Evolutionary conservation across 2,329 filamentous ascomycete genomes (phyloP), one percentile per base, ranked within the genome.

Genomic region (Exophiala alcalophila): DNA sequence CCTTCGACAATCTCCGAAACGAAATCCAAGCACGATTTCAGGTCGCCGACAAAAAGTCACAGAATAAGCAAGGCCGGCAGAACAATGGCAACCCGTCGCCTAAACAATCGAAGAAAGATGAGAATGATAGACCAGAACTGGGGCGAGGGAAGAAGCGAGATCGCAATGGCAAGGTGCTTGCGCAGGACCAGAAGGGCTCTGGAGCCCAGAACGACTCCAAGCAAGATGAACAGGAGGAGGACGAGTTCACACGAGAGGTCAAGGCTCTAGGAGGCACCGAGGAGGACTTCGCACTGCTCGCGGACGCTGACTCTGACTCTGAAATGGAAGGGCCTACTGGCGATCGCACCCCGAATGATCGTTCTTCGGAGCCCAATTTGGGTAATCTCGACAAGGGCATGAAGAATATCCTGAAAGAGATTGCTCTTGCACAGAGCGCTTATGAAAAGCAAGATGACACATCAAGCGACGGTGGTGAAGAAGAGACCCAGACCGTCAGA

Each of bases 221-320:
- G 15, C 43, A 9, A 31, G 55, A 55, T 26, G 43, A 51, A 11
- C 50, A 53, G 6, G 48, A 53, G 3, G 55, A 61, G 23, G 59
- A 65, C 50, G 55, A 57, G 24, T 57, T 72, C 26, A 59, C 65
- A 34, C 60, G 65, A 45, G 69, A 72, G 47, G 67, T 73, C 47
- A 47, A 69, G 47, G 65, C 64, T 4, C 62, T 73, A 38, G 71
- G 71, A 21, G 71, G 71, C 33, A 71, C 65, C n/a, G 62, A 71
- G 51, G 71, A 73, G 37, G 69, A 74, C 50, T 58, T 71, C 42
- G 65, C 71, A 32, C 55, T 74, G 16, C 55, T 74, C 44, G 68
- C 63, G 15, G 66, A 59, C 38, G 59, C 66, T 14, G 61, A 65
- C 30, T 73, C 70, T 0, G 70, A 69, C 30, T 70, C 67, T 10